Conservation (phyloP, 2,329 filamentous ascomycete genomes). For the Alternaria sp. region DNA sequence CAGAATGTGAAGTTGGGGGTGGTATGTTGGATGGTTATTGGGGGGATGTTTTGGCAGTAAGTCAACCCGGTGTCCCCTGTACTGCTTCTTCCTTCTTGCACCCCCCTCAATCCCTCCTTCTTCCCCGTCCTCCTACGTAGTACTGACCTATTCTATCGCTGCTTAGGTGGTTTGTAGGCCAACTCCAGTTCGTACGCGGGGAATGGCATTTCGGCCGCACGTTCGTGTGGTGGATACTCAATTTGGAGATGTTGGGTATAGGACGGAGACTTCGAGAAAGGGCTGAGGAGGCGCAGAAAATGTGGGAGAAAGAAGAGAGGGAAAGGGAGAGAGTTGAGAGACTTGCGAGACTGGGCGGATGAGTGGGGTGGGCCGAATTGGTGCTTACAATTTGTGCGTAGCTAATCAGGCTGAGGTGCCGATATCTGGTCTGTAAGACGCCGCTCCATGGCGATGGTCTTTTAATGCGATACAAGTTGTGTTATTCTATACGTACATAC, state of each 20-base stretch:
- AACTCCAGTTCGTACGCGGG: fast-evolving
- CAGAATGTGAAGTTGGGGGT: not conserved
- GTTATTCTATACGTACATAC: not conserved
- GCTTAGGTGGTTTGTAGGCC: not conserved
- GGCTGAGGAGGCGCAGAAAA: not conserved
- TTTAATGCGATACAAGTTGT: not conserved
- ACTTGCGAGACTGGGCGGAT: too few relatives aligned
- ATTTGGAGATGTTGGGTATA: not conserved
- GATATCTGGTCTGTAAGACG: too few relatives aligned
- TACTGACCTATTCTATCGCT: not conserved
- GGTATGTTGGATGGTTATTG: not conserved
- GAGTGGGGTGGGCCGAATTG: too few relatives aligned
- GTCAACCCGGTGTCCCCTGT: not conserved
- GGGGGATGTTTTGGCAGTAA: not conserved
- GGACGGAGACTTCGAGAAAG: not conserved
- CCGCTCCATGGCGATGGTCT: not conserved
- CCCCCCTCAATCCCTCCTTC: too few relatives aligned
- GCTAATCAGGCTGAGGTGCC: too few relatives aligned
- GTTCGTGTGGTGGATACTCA: not conserved
- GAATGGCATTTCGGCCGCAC: not conserved
- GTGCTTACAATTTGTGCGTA: too few relatives aligned
- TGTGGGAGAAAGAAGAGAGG: not conserved
- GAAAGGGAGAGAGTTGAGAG: not conserved
- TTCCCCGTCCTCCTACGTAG: not conserved
- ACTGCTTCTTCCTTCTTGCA: too few relatives aligned